Conservation (phyloP, 1,284 basidiomycete species). For the Singerocomus rubriflavus region DNA sequence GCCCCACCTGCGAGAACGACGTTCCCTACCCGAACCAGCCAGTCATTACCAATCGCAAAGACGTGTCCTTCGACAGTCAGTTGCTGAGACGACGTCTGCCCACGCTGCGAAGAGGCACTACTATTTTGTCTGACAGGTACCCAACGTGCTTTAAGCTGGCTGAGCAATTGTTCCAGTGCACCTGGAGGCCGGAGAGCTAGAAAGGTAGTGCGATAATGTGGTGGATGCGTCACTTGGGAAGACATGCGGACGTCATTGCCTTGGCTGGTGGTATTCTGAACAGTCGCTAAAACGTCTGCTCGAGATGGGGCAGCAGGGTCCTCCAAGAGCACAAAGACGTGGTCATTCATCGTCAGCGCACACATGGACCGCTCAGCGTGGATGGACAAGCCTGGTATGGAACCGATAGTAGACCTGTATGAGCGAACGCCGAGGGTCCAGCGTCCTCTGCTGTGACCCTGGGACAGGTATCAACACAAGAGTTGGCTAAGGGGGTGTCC, state of each 20-base stretch:
- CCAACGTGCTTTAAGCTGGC: conserved; percentile 72
- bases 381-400: conserved; percentile 47
- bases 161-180: conserved; percentile 66
- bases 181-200: conserved; percentile 68
- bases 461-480: conserved; percentile 19
- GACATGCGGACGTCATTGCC: conserved; percentile 37
- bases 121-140: conserved; percentile 59
- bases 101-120: conserved; percentile 40
- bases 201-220: conserved; percentile 72
- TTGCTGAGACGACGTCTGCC: conserved; percentile 55
- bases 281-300: conserved; percentile 49
- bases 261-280: conserved; percentile 35
- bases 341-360: conserved; percentile 70
- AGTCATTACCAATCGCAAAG: conserved; percentile 72
- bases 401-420: conserved; percentile 63
- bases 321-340: conserved; percentile 73
- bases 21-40: conserved; percentile 76
- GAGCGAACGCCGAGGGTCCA: conserved; percentile 70
- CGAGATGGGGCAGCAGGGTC: conserved; percentile 67
- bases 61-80: conserved; percentile 65
- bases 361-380: conserved; percentile 67
- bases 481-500: conserved; percentile 7
- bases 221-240: conserved; percentile 40
- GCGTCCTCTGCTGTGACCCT: conserved; percentile 57
- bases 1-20: conserved; percentile 69